Evolutionary conservation across 2,329 filamentous ascomycete species (phyloP).

Genomic region (Pseudogymnoascus sp.): DNA sequence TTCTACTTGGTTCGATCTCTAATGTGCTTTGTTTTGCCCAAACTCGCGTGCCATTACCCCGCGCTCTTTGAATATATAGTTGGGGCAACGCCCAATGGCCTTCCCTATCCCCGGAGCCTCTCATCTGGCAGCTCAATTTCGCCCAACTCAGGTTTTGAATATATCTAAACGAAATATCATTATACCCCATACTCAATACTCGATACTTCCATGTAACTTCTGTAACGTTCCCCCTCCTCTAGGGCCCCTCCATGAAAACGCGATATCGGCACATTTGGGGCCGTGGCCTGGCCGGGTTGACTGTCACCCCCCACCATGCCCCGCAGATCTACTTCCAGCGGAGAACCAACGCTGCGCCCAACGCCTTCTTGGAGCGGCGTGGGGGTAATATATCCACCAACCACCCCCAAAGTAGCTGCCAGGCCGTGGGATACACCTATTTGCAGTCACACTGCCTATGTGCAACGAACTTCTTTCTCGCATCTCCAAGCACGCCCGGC

Average conservation of each 20-base stretch:
- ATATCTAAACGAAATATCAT: background rate
- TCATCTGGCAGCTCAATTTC: background rate
- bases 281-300: background rate
- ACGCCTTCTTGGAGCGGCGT: background rate
- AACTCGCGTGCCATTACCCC: conserved; percentile 2
- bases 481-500: background rate
- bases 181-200: background rate
- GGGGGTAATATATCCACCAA: conserved; percentile 5
- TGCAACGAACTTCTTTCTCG: background rate
- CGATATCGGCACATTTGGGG: conserved; percentile 2
- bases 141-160: background rate
- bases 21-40: background rate
- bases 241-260: background rate
- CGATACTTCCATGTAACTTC: background rate
- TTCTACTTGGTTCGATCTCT: background rate
- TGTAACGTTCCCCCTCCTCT: background rate
- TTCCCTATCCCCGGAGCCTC: background rate
- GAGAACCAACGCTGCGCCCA: background rate
- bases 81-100: background rate
- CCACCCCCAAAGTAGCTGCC: background rate
- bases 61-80: background rate
- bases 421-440: background rate
- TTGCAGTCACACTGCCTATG: background rate
- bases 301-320: background rate
- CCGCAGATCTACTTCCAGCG: background rate